Evolutionary conservation across 768 basidiomycete species (phyloP).

Genomic region (Mycena kentingensis): DNA sequence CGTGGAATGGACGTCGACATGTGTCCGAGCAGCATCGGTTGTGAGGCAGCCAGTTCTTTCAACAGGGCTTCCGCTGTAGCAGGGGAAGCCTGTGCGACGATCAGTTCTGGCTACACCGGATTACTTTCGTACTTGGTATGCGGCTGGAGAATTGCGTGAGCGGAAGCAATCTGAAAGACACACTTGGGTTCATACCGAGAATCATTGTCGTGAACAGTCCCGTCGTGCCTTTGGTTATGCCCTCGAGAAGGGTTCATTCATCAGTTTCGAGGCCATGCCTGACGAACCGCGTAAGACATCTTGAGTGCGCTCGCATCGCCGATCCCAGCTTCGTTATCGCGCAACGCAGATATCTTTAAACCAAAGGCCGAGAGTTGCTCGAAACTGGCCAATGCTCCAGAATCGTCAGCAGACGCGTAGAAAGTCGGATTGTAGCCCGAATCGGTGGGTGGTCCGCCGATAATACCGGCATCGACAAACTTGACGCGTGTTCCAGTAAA

Average conservation of each 20-base stretch:
- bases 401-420: conserved; percentile 51
- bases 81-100: conserved; percentile 43
- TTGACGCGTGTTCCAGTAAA: conserved; percentile 39
- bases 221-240: conserved; percentile 56
- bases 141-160: conserved; percentile 2
- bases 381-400: conserved; percentile 37
- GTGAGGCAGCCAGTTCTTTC: conserved; percentile 48
- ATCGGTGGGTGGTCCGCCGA: conserved; percentile 55
- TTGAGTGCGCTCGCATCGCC: conserved; percentile 65
- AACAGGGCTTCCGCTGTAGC: conserved; percentile 61
- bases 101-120: background rate
- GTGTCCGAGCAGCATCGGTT: conserved; percentile 45
- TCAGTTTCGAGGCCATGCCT: background rate
- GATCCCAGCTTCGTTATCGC: conserved; percentile 48
- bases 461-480: conserved; percentile 60
- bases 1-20: conserved; percentile 41
- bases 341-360: conserved; percentile 46
- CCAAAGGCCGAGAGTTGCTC: conserved; percentile 44
- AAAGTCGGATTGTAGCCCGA: conserved; percentile 50
- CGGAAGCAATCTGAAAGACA: conserved; percentile 1
- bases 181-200: conserved; percentile 39
- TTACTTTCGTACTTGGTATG: conserved; percentile 48
- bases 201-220: conserved; percentile 60
- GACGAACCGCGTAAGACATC: conserved; percentile 63
- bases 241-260: conserved; percentile 35